Base-by-base conservation (phyloP, 208 protist genomes). In the Borovskyia barvae region DNA sequence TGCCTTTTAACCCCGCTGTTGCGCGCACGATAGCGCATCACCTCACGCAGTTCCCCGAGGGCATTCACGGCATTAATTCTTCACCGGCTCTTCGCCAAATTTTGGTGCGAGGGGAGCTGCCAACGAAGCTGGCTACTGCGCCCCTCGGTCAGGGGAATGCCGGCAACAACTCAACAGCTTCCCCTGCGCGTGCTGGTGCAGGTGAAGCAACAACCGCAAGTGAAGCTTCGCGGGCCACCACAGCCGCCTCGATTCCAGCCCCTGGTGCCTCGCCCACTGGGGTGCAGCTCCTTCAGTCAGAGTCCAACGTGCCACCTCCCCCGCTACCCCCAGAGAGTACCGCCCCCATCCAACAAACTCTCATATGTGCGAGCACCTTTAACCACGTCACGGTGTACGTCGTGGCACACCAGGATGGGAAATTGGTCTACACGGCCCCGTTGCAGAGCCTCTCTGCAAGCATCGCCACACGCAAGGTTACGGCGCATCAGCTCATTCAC, bases 341-440 rank as follows among this genome's bases (percentile, higher is more conserved):
- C 42, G 64, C 71, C 0, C 74, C 83, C 7, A 56, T 94, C 19
- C 80, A 87, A 42, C 72, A 90, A 65, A 90, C 87, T 15, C 75
- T 94, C 25, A 56, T 91, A 24, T 73, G 71, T 45, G 87, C 76
- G 4, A 86, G 65, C 65, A 90, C 75, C 19, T 94, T 82, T 68
- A 92, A 85, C 69, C 87, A 94, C 66, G 65, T 94, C 41, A 80
- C 73, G 24, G 39, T 82, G 4, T 89, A 92, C 65, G 55, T 82
- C 19, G 66, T 87, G 5, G 71, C 72, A 15, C 87, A 94, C 43
- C 87, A 94, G 45, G 77, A 83, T 39, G 76, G 80, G 22, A 52
- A 57, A 17, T 14, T 94, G 28, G 57, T 91, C 9, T 74, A 75
- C 61, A 63, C 48, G 12, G 71, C 77, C 20, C 82, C 87, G 9